Evolutionary conservation across 768 basidiomycete genomes (phyloP), one percentile per base, ranked within the genome.

Genomic region (Leucocoprinus leucothites): DNA sequence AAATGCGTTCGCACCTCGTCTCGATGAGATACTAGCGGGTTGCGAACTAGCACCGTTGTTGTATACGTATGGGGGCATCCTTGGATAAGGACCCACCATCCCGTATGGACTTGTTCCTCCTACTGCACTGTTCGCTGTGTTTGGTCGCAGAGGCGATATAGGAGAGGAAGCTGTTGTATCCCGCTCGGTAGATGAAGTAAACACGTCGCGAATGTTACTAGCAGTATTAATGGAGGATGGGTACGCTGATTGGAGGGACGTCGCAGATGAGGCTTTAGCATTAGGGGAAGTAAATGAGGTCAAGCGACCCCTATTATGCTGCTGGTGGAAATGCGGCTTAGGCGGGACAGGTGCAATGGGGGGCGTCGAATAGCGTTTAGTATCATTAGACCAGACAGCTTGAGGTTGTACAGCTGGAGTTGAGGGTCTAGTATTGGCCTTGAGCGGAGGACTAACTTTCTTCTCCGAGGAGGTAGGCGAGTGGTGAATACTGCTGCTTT

Each of bases 401-500:
- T 5, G 11, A 31, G 31, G 6, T 31, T 31, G 31, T 31, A 31
- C 31, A 31, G 31, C 31, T 31, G 31, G 31, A 5, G 31, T 31
- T 11, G 31, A 5, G 5, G 31, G 31, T 31, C 48, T 14, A 21
- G n/a, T 16, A 14, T 44, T 19, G 22, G 21, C 28, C 21, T 48
- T 34, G 26, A 18, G 31, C 31, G 31, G 16, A n/a, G 48, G 35
- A 9, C 26, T 31, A n/a, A 34, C 41, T 22, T 34, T 52, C 11
- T 19, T 18, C 22, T 44, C 51, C 28, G 51, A 44, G 31, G 41
- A 43, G 13, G 28, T 21, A 31, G 41, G 36, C 24, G 41, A 43
- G 40, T 41, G 40, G 40, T 74, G 72, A 49, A 72, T 73, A 44
- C 35, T 18, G 19, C 35, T 48, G 35, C 47, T 28, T 40, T 80